These are phyloP conservation scores for Waltergamsia citrina DNA, from an alignment of 2,329 filamentous ascomycete genomes.

Conservation along the genomic window DNA sequence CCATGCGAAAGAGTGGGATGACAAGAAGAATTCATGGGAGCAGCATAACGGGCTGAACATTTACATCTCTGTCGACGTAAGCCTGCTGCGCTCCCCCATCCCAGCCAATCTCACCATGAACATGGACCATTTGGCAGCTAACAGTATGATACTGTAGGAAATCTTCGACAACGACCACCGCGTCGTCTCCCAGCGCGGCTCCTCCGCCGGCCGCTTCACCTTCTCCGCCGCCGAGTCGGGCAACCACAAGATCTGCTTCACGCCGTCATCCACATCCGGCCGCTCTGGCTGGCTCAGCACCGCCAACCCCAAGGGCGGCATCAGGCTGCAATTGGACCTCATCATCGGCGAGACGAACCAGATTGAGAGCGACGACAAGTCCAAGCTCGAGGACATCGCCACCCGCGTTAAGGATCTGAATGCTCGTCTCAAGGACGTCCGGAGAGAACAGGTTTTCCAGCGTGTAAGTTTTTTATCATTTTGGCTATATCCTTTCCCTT, in stretches of 20 bases:
- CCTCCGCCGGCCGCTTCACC: slow-evolving; percentile 74
- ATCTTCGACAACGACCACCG: slow-evolving; percentile 97
- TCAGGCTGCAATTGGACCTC: slow-evolving; percentile 80
- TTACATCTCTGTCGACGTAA: slow-evolving; percentile 80
- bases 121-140: too few species aligned
- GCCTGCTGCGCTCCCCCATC: slow-evolving; percentile 13
- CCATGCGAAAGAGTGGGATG: slow-evolving; percentile 75
- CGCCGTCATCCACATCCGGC: slow-evolving; percentile 64
- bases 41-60: slow-evolving; percentile 70
- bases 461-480: slow-evolving; percentile 45
- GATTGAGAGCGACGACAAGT: slow-evolving; percentile 90
- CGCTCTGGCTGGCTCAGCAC: slow-evolving; percentile 63
- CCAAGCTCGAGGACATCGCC: slow-evolving; percentile 83
- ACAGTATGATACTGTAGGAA: too few species aligned
- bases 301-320: slow-evolving; percentile 58
- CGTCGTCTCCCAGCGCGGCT: slow-evolving; percentile 78
- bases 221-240: slow-evolving; percentile 93
- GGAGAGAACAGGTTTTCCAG: slow-evolving; percentile 94
- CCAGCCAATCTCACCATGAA: not conserved
- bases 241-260: slow-evolving; percentile 93
- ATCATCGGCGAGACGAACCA: slow-evolving; percentile 90
- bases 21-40: slow-evolving; percentile 56
- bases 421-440: slow-evolving; percentile 74
- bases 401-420: slow-evolving; percentile 86
- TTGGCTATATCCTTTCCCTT: slow-evolving; percentile 1